Evolutionary conservation across 805 yeast species (phyloP).

Genomic region (Torulaspora gathmanii): DNA sequence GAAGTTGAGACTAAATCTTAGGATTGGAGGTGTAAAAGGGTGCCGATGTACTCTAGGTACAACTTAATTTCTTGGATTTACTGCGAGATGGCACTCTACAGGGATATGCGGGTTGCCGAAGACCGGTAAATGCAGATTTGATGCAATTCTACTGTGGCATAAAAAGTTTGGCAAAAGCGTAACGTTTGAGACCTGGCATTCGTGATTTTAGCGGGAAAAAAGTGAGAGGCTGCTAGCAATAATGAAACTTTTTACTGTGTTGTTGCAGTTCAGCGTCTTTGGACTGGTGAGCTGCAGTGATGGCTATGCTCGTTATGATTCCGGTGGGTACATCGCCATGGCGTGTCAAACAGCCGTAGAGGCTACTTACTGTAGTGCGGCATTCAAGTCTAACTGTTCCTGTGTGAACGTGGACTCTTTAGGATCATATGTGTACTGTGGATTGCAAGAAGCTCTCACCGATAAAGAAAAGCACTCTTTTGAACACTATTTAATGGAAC

Average conservation of each 20-base stretch:
- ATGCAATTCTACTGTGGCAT: background rate
- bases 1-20: background rate
- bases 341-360: constrained; percentile 29
- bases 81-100: too few species aligned
- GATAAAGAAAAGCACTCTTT: constrained; percentile 11
- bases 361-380: constrained; percentile 26
- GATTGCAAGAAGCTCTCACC: constrained; percentile 15
- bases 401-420: constrained; percentile 30
- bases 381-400: constrained; percentile 24
- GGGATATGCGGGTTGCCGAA: too few species aligned
- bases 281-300: background rate
- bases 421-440: constrained; percentile 33
- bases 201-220: background rate
- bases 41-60: too few species aligned
- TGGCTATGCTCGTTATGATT: constrained; percentile 18
- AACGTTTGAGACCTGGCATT: background rate
- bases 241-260: constrained; percentile 1
- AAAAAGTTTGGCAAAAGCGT: background rate
- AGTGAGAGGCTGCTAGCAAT: background rate
- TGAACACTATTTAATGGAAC: constrained; percentile 25
- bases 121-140: background rate
- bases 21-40: background rate
- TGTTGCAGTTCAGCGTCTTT: constrained; percentile 1
- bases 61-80: too few species aligned
- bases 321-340: constrained; percentile 19